Evolutionary conservation across 148 eudicot genomes (phyloP).

Genomic region (Rhododendron mucronatum): DNA sequence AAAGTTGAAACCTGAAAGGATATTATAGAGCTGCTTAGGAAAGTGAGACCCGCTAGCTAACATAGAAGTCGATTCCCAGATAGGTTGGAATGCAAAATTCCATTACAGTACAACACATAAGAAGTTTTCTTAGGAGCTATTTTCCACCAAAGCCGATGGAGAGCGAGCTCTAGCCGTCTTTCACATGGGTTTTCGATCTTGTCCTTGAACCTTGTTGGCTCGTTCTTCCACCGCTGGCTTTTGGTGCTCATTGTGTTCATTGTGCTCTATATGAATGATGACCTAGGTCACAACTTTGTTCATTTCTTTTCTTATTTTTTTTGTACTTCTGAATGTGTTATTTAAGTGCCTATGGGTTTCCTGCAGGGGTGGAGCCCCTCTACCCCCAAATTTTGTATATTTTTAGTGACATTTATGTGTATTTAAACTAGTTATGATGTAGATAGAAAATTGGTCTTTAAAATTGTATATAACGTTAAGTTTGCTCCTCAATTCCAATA

Average conservation of each 20-base stretch:
- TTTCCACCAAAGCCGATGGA: neutral
- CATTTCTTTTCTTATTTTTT: neutral
- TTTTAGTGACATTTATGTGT: neutral
- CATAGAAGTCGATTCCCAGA: neutral
- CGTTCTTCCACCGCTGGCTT: neutral
- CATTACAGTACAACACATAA: neutral
- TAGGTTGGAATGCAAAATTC: neutral
- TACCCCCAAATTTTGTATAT: neutral
- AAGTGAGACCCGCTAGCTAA: neutral
- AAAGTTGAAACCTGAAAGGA: neutral
- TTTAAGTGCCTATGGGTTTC: neutral
- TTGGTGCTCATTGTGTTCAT: neutral
- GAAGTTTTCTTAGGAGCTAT: neutral
- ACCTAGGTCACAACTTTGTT: neutral
- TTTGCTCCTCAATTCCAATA: neutral
- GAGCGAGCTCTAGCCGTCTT: neutral
- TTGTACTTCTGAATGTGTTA: neutral
- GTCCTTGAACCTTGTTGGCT: neutral
- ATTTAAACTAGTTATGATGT: neutral
- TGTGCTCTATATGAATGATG: neutral
- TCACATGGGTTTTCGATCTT: neutral
- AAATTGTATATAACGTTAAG: neutral
- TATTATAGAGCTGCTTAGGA: neutral
- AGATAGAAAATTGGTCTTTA: neutral
- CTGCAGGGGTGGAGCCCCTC: neutral